Evolutionary conservation across 2,329 filamentous ascomycete species (phyloP).

Genomic region (Rhynchosporium agropyri): DNA sequence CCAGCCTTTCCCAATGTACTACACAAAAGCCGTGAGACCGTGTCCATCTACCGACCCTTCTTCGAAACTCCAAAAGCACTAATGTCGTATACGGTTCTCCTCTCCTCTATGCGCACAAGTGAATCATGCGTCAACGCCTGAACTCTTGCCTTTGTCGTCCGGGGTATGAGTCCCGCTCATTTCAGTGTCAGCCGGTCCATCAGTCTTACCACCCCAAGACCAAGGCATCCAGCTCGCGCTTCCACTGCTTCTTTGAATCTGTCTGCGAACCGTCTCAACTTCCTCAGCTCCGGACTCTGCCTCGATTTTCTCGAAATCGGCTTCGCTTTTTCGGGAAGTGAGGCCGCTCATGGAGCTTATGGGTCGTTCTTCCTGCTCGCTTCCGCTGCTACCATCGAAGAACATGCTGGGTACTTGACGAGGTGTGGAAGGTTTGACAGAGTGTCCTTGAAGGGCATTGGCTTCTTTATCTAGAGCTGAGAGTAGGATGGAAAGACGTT

Average conservation of each 20-base stretch:
- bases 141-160: constrained; percentile 30
- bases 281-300: constrained; percentile 68
- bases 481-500: constrained; percentile 73
- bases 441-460: constrained; percentile 54
- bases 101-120: neutral
- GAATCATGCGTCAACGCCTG: constrained; percentile 28
- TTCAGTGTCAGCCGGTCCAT: constrained; percentile 23
- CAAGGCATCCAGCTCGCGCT: constrained; percentile 53
- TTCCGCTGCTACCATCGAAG: constrained; percentile 40
- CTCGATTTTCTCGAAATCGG: constrained; percentile 88
- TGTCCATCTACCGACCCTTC: constrained; percentile 11
- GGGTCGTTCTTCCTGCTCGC: constrained; percentile 38
- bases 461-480: constrained; percentile 81
- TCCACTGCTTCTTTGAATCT: constrained; percentile 38
- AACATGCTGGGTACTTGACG: constrained; percentile 34
- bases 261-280: constrained; percentile 42
- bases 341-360: constrained; percentile 53
- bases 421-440: constrained; percentile 11
- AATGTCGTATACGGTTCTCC: neutral
- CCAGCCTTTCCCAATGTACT: constrained; percentile 4
- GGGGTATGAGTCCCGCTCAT: constrained; percentile 20
- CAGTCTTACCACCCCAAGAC: constrained; percentile 46
- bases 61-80: constrained; percentile 4
- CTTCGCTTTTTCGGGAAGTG: constrained; percentile 81
- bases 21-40: constrained; percentile 24